Percentiles rank a stretch among this genome's conserved stretches.
Evolutionary conservation across 371 early-diverging fungal species (phyloP).

Genomic region (Aphelidium insulamus): DNA sequence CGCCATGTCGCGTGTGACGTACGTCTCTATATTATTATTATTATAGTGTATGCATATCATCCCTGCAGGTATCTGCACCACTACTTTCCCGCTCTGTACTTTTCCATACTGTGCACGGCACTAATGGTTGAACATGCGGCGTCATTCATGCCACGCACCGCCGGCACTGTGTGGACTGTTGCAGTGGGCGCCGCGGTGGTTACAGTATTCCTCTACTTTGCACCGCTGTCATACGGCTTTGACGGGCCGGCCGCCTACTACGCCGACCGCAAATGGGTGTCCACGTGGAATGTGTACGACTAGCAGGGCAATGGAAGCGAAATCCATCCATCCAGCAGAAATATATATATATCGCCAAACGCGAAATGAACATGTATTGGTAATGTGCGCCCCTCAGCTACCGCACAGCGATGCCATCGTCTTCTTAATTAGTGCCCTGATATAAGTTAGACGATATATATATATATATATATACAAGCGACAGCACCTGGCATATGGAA

Average conservation of each 20-base stretch:
- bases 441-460: no score
- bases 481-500: no score
- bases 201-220: constrained; percentile 45
- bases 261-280: constrained; percentile 22
- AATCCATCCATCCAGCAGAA: no score
- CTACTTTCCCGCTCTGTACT: constrained; percentile 95
- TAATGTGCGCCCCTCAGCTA: no score
- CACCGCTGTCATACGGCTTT: constrained; percentile 71
- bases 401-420: no score
- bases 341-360: no score
- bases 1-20: constrained; percentile 92
- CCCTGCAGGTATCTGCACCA: no score
- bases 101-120: constrained; percentile 52
- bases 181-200: constrained; percentile 22
- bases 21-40: constrained; percentile 18
- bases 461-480: no score
- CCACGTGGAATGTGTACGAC: constrained; percentile 29
- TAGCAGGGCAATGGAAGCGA: no score
- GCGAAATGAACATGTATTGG: no score
- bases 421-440: no score
- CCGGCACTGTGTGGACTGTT: constrained; percentile 5
- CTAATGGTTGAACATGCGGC: constrained; percentile 50
- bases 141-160: not conserved
- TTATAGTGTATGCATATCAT: constrained; percentile 6
- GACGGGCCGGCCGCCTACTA: constrained; percentile 37